Evolutionary conservation across 2,329 filamentous ascomycete genomes (phyloP).

Genomic region (Chrysoporthe cubensis): DNA sequence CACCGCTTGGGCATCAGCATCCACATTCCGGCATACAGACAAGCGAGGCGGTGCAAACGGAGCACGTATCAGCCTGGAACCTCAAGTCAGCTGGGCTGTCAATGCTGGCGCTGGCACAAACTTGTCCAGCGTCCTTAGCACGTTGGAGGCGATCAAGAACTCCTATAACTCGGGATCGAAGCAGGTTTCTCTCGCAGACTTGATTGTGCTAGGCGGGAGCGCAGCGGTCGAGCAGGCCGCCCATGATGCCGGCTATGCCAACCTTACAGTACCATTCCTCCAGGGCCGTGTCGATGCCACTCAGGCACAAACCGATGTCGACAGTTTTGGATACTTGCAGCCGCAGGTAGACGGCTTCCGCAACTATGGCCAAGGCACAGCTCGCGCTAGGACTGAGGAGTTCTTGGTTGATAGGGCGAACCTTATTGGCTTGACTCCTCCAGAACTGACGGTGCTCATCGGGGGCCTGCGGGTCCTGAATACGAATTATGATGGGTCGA

Average conservation of each 20-base stretch:
- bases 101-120: conserved; percentile 61
- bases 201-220: conserved; percentile 75
- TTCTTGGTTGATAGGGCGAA: conserved; percentile 73
- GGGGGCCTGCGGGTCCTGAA: conserved; percentile 73
- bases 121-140: conserved; percentile 62
- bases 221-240: conserved; percentile 76
- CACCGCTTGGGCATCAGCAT: conserved; percentile 71
- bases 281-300: conserved; percentile 74
- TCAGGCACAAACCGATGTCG: conserved; percentile 71
- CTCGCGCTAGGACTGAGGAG: conserved; percentile 67
- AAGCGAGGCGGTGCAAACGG: conserved; percentile 85
- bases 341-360: conserved; percentile 77
- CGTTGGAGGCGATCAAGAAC: conserved; percentile 65
- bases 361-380: conserved; percentile 70
- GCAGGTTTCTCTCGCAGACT: conserved; percentile 77
- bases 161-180: conserved; percentile 52
- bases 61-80: conserved; percentile 73
- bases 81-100: conserved; percentile 72
- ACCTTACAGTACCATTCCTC: conserved; percentile 69
- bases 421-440: conserved; percentile 70
- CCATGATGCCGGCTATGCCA: conserved; percentile 43
- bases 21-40: conserved; percentile 74
- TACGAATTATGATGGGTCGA: conserved; percentile 72
- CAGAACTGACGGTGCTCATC: conserved; percentile 71
- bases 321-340: conserved; percentile 68